Evolutionary conservation across 768 basidiomycete genomes (phyloP), one percentile per base, ranked within the genome.

Genomic region (Phaffia australis): DNA sequence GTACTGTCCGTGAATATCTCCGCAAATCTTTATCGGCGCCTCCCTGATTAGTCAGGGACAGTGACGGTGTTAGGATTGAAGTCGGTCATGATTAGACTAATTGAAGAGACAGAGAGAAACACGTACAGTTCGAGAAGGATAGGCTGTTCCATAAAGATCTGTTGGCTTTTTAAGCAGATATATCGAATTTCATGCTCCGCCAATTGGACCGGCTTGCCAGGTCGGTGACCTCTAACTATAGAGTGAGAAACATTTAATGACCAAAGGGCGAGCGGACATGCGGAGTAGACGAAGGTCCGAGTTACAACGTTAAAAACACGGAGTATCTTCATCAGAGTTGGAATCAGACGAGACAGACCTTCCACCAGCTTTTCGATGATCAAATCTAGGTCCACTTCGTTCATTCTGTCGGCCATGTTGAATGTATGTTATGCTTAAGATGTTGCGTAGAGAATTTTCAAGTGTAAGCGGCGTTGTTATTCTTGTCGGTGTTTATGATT

Each of bases 121-220:
- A 35, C 25, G 59, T 25, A 60, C 52, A 98, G 81, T 80, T 98
- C 94, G 77, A 98, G 83, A 69, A 98, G 81, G 76, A 98, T 97
- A 69, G 94, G 94, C 77, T 99, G 94, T 79, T 89, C 89, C 80
- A 99, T 97, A 81, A 99, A 97, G 76, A 99, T 97, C 79, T 99
- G 95, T 72, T 94, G 83, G 60, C 93, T 93, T 81, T 90, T 95
- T 75, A 92, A 95, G 81, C 94, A 99, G 71, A 99, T 83, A 78
- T 93, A 91, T 78, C 92, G 94, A 84, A 99, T 98, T 81, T 99
- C 94, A 81, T 93, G 95, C 79, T 99, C 94, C 76, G 91, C 88
- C 71, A 99, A 82, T 76, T 93, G 91, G 57, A 99, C 94, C 54
- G 93, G 91, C 79, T 97, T 98, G 72, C 94, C 94, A 56, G 94